These are phyloP conservation scores for Trichoderma sp. DNA, from an alignment of 2,329 filamentous ascomycete species.

Conservation along the genomic window DNA sequence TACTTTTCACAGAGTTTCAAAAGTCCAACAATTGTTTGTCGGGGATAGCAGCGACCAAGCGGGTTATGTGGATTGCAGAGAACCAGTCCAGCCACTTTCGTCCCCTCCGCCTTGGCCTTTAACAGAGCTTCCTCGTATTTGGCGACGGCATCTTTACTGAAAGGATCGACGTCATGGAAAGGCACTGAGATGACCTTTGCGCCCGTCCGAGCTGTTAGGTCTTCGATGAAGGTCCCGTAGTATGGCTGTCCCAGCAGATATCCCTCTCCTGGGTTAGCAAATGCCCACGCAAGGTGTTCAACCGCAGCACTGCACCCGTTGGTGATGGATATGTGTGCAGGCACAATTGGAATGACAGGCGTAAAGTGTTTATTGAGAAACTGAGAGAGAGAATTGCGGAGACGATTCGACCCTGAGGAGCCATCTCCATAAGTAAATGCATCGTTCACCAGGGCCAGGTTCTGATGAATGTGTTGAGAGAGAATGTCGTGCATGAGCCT, in stretches of 20 bases:
- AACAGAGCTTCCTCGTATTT: conserved; percentile 52
- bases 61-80: conserved; percentile 58
- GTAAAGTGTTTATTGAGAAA: conserved; percentile 44
- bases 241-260: conserved; percentile 47
- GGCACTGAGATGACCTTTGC: conserved; percentile 48
- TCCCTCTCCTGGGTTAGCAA: conserved; percentile 46
- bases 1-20: conserved; percentile 53
- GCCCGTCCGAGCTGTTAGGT: conserved; percentile 48
- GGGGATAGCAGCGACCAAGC: conserved; percentile 52
- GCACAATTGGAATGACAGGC: conserved; percentile 37
- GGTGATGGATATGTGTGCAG: conserved; percentile 43
- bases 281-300: conserved; percentile 46
- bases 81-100: conserved; percentile 49
- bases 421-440: conserved; percentile 49
- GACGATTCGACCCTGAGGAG: conserved; percentile 42
- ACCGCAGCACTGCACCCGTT: conserved; percentile 48
- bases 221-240: conserved; percentile 53
- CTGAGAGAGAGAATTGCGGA: conserved; percentile 38
- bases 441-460: conserved; percentile 39
- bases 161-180: conserved; percentile 50
- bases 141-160: conserved; percentile 45
- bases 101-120: conserved; percentile 43
- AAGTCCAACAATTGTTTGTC: conserved; percentile 43
- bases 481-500: conserved; percentile 53
- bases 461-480: conserved; percentile 46